These are phyloP conservation scores for Phtheirospermum japonicum DNA, from an alignment of 257 asterid genomes.

Conservation along the genomic window DNA sequence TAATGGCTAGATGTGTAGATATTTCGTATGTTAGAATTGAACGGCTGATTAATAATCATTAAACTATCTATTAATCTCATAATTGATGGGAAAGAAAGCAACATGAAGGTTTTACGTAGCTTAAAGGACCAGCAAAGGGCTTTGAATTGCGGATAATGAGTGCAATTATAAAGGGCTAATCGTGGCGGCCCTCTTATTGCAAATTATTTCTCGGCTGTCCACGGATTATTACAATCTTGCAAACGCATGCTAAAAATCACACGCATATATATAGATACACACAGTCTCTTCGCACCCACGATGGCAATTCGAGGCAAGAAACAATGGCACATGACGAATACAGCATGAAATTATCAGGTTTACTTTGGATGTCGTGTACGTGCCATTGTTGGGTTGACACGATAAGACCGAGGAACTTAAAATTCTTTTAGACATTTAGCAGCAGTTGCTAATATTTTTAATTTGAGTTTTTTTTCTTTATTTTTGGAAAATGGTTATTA, in stretches of 20 bases:
- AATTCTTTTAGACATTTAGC: too few species aligned
- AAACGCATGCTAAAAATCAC: too few species aligned
- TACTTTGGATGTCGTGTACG: too few species aligned
- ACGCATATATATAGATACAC: neutral
- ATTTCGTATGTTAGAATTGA: neutral
- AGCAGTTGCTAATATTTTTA: too few species aligned
- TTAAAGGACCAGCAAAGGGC: constrained; percentile 35
- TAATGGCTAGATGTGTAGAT: neutral
- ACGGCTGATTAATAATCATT: neutral
- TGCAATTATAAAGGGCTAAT: constrained; percentile 19
- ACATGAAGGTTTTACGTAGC: constrained; percentile 16
- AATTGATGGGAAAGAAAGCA: neutral
- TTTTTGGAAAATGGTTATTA: too few species aligned
- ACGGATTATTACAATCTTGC: constrained; percentile 13
- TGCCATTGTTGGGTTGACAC: too few species aligned
- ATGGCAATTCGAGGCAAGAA: too few species aligned
- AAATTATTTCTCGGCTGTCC: too few species aligned
- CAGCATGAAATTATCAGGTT: too few species aligned
- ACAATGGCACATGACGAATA: too few species aligned
- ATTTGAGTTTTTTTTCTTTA: too few species aligned
- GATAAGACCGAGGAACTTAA: too few species aligned
- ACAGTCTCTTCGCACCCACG: neutral
- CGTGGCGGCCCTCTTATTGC: neutral
- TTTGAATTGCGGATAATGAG: neutral
- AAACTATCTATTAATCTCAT: neutral